Conservation (phyloP, 805 yeast species). For the Pichia occidentalis region DNA sequence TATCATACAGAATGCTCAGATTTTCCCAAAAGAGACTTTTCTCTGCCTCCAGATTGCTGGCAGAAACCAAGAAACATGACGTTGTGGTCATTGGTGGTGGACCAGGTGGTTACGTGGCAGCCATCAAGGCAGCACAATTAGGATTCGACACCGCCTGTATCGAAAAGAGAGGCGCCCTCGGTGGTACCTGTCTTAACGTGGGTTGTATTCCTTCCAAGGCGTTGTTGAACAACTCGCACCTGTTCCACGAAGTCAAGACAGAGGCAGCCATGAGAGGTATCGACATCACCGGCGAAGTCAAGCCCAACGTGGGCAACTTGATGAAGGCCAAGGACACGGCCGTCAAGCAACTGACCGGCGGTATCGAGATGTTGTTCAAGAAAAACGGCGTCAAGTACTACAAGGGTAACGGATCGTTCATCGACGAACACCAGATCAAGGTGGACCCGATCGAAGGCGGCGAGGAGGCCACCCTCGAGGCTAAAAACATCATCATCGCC, state of each 20-base stretch:
- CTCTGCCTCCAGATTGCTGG: constrained; percentile 26
- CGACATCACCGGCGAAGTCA: constrained; percentile 63
- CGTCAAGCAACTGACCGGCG: constrained; percentile 84
- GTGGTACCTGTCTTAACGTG: constrained; percentile 97
- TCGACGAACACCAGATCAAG: constrained; percentile 68
- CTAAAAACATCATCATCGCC: constrained; percentile 88
- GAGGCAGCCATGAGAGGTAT: constrained; percentile 89
- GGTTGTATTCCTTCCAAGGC: constrained; percentile 99
- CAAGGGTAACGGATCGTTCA: constrained; percentile 88
- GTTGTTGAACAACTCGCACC: constrained; percentile 85
- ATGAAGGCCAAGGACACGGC: constrained; percentile 90
- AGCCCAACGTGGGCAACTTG: constrained; percentile 68
- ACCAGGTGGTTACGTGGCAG: constrained; percentile 99
- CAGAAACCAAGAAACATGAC: constrained; percentile 56
- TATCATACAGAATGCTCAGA: constrained; percentile 28
- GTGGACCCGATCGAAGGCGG: constrained; percentile 85
- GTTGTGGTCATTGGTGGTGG: constrained; percentile 97
- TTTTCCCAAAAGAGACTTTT: constrained; percentile 26
- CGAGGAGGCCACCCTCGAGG: constrained; percentile 64
- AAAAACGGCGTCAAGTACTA: constrained; percentile 91
- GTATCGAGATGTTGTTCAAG: constrained; percentile 91
- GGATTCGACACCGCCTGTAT: constrained; percentile 93
- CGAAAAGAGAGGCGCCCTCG: constrained; percentile 92
- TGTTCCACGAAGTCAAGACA: constrained; percentile 81
- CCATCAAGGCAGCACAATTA: constrained; percentile 96